These are phyloP conservation scores for Aegilops speltoides DNA, from an alignment of 176 grass and related monocot genomes.

Conservation along the genomic window DNA sequence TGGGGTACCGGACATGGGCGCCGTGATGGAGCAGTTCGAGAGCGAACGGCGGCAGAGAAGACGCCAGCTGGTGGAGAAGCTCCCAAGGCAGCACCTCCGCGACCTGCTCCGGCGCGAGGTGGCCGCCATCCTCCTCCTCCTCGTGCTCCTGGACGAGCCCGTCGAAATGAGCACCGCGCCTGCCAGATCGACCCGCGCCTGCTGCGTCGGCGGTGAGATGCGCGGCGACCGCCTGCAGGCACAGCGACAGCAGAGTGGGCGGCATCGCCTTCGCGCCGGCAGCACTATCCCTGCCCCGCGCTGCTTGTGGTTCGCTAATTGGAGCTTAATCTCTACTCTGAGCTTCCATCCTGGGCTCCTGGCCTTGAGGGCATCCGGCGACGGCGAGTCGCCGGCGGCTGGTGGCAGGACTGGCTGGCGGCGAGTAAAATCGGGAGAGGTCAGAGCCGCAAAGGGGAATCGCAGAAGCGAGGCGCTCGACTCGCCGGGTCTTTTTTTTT, in stretches of 20 bases:
- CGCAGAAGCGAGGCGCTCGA: neutral
- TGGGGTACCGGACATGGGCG: constrained; percentile 32
- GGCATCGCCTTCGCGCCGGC: neutral
- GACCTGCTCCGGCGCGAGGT: constrained; percentile 18
- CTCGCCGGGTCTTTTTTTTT: no score
- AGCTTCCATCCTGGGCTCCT: neutral
- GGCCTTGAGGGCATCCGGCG: neutral
- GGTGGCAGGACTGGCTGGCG: no score
- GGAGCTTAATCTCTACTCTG: neutral
- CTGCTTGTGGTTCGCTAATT: neutral
- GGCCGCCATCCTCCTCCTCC: neutral
- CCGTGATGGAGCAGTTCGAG: constrained; percentile 55
- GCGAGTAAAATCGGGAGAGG: neutral
- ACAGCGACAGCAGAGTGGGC: constrained; percentile 36
- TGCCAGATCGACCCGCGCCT: neutral
- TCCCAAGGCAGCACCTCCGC: constrained; percentile 33
- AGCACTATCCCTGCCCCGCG: neutral
- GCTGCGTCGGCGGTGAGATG: neutral
- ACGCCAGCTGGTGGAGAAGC: constrained; percentile 28
- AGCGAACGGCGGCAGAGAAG: constrained; percentile 35
- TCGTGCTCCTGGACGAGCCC: neutral
- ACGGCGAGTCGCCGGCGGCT: neutral
- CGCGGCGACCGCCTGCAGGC: constrained; percentile 5
- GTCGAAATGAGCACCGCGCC: neutral
- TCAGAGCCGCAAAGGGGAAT: neutral